Percentiles rank a stretch among this genome's conserved stretches.
Conservation (phyloP, 2,329 filamentous ascomycete species). For the Eurotiales sp. region DNA sequence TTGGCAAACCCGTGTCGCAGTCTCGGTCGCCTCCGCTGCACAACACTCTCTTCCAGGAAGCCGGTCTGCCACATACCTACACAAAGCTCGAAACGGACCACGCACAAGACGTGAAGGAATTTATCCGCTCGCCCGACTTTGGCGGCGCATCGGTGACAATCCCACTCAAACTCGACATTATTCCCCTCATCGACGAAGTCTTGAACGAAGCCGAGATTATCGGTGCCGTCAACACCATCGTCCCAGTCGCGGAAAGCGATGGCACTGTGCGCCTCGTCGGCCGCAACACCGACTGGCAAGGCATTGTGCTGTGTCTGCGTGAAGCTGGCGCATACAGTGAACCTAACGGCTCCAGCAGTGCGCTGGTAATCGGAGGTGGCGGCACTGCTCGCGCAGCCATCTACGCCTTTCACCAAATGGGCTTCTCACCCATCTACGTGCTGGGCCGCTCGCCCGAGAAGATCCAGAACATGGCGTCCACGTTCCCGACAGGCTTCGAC, state of each 20-base stretch:
- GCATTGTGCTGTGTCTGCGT: conserved; percentile 77
- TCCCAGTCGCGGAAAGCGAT: conserved; percentile 54
- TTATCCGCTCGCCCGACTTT: conserved; percentile 70
- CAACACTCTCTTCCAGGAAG: conserved; percentile 73
- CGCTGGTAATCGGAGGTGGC: conserved; percentile 82
- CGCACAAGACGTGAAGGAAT: conserved; percentile 55
- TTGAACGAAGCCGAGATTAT: conserved; percentile 76
- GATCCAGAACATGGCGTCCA: conserved; percentile 61
- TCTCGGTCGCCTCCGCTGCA: conserved; percentile 87
- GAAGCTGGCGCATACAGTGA: conserved; percentile 59
- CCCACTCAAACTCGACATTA: conserved; percentile 85
- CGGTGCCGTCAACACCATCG: conserved; percentile 91
- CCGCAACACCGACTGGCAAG: conserved; percentile 93
- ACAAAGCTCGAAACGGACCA: conserved; percentile 68
- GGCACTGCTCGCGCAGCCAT: conserved; percentile 90
- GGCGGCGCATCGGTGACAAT: conserved; percentile 96
- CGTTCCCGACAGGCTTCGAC: conserved; percentile 71
- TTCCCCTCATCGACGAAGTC: conserved; percentile 73
- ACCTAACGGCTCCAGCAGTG: conserved; percentile 48
- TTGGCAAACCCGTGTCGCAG: conserved; percentile 77
- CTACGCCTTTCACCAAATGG: conserved; percentile 79
- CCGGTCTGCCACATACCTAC: conserved; percentile 84
- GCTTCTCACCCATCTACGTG: conserved; percentile 81
- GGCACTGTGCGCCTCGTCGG: conserved; percentile 60
- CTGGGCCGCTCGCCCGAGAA: conserved; percentile 72